Evolutionary conservation across 73 alveolate species (phyloP), one percentile per base, ranked within the genome.

Genomic region (Paramecium tetraurelia): DNA sequence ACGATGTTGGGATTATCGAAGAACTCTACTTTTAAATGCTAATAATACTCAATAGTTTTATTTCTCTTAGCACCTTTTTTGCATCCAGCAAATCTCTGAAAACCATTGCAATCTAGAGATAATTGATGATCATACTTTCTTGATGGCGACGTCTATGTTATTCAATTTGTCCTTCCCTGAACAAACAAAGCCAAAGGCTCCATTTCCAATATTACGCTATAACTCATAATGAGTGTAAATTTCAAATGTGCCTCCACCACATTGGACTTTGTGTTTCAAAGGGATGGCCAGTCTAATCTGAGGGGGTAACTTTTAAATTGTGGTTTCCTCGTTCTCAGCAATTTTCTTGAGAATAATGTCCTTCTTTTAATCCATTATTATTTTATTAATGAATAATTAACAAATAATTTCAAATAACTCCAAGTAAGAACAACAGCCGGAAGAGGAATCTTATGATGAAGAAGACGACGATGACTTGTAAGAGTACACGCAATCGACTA

Each of bases 131-230:
- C 1, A 1, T 92, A 92, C 98, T 85, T 96, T 97, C 95, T 97
- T 97, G 21, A 97, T 95, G 35, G 99, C 99, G 71, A 96, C 95
- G 69, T 90, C 92, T 10, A 93, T 95, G 24, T 92, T 93, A 72
- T 96, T 96, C 12, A 72, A 44, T 69, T 92, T 94, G 92, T 97
- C 98, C n/a, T 92, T 93, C 16, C 96, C 99, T 53, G 96, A 92
- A 83, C 96, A 96, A 57, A 96, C 99, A 20, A 95, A 96, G 9
- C 99, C 99, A 63, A 92, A 95, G 5, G 99, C 97, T 20, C 98
- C 98, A 20, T 86, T 92, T 22, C 98, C 98, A 24, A 95, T 77
- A 86, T 89, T 58, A 85, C 96, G 94, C 50, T 94, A 77, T 72
- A 93, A 85, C 63, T 96, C 98, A 80, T 93, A 96, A 58, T 94